Evolutionary conservation across 176 grass and related monocot genomes (phyloP), one percentile per base, ranked within the genome.

Genomic region (Lolium rigidum): DNA sequence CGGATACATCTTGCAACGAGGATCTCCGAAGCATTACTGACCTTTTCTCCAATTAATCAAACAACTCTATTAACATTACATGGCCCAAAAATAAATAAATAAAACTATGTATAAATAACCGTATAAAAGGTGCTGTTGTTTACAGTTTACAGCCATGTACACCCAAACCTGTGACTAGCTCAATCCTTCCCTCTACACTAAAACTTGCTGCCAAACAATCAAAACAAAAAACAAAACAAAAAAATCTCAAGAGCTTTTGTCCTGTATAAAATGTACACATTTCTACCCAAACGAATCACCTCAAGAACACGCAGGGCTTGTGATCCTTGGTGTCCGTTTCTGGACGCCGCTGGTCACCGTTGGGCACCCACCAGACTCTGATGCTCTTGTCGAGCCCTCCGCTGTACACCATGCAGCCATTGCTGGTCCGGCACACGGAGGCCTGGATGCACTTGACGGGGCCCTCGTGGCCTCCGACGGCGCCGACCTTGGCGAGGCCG

Each of bases 321-420:
- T 37, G 74, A 51, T 75, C 85, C 12, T 84, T 80, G 12, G 5
- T 52, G 28, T 39, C 47, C 12, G 83, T 83, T 16, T 55, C 12
- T 6, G 7, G 31, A 56, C 47, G 74, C 18, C 69, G 87, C 3
- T 71, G 59, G n/a, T 46, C 67, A 59, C 2, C 60, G 20, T 58
- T 71, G 16, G 93, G 84, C 70, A 93, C 92, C 97, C 97, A 99
- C 97, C 97, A 99, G 51, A 99, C 97, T 71, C 92, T 94, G 78
- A 99, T 92, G 84, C 71, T 99, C 87, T 90, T 96, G 58, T 99
- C 97, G 7, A 99, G 79, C 47, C 97, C 89, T 4, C 97, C 97
- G 75, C 90, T 94, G 82, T 96, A 96, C 80, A 99, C 79, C 90
- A 99, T 90, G 39, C 82, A 94, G 0, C 97, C 94, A 3, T 92